Evolutionary conservation across 176 grass and related monocot genomes (phyloP), one percentile per base, ranked within the genome.

Genomic region (Bolboschoenus planiculmis): DNA sequence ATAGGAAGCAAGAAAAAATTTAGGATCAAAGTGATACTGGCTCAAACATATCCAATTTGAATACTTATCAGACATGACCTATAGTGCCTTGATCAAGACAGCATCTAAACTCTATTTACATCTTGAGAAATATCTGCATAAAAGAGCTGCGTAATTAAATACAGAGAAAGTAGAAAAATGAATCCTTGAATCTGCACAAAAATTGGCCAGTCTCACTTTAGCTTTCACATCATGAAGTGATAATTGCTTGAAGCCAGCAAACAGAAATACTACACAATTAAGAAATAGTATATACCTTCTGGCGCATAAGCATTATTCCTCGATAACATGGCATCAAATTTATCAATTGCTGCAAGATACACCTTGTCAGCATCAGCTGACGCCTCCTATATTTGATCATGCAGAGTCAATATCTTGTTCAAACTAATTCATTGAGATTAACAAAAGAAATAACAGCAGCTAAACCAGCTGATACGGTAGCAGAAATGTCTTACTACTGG

Each of bases 331-430:
- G 92, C 90, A 61, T 97, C 92, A 56, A 97, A 97, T 83, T 97
- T 97, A 60, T 94, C 95, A 10, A 97, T 94, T 71, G 95, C 95
- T 24, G 95, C 90, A 65, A 94, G 66, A 84, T 97, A 97, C 30
- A 97, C 85, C 61, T 77, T 91, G 34, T 94, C 95, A 56, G 95
- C 92, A 76, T 94, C 95, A 82, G 88, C 66, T 36, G 92, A 92
- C 1, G 90, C 95, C 86, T 91, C 95, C 95, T 97, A 88, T 24
- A 80, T 60, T 79, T 60, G 0, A 80, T 24, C 51, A 56, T 6
- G 7, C 77, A 59, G 15, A 37, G 55, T 59, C 26, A 56, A 39
- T 58, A 59, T 40, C 31, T 80, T 26, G 18, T 59, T 58, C 21
- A 15, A 80, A 31, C 16, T 31, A 50, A 29, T 18, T 51, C n/a